Base-by-base conservation (phyloP, 2,329 filamentous ascomycete genomes). In the Penicillium italicum region DNA sequence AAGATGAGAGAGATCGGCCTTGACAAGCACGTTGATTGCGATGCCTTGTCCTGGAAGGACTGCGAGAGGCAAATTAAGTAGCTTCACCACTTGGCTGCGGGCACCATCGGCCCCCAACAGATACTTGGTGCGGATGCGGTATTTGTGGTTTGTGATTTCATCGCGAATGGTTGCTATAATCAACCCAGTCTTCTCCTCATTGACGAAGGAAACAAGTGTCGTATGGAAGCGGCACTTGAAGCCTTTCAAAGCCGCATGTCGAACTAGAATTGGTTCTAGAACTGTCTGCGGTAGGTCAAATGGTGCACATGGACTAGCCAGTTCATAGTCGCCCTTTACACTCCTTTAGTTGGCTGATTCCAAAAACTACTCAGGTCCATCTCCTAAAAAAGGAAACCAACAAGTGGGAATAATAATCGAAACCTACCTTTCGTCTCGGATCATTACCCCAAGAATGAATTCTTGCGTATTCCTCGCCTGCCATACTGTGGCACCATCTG, bases 401-500 rank as follows among this genome's bases (percentile, higher is more conserved):
- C 8, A 31, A 45, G 7, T 20, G 11, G 11, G 12, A 31, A 22
- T 4, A 16, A 12, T 3, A 2, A 24, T 24, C 38, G 12, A 26
- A 26, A 43, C 50, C 4, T 59, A 79, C 77, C 67, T 75, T 73
- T 49, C 76, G 66, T 6, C 65, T 62, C 0, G 80, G 80, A 50
- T 78, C 75, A 51, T 79, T 73, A 3, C 80, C 81, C 80, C 80
- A 82, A 0, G 79, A 80, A 60, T 79, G 74, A 4, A 79, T 69
- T 2, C 80, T 72, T 0, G 74, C 80, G 60, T 75, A 82, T 58
- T 83, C 81, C 28, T 78, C 76, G 2, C 81, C 80, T 9, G 78
- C 75, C 77, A 83, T 80, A 60, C 74, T 80, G 43, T 76, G 67
- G 56, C 75, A 80, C 80, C 80, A 83, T n/a, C 80, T 66, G 1